Evolutionary conservation across 495 filamentous ascomycete genomes (phyloP).

Genomic region (Schizothecium vesticola): DNA sequence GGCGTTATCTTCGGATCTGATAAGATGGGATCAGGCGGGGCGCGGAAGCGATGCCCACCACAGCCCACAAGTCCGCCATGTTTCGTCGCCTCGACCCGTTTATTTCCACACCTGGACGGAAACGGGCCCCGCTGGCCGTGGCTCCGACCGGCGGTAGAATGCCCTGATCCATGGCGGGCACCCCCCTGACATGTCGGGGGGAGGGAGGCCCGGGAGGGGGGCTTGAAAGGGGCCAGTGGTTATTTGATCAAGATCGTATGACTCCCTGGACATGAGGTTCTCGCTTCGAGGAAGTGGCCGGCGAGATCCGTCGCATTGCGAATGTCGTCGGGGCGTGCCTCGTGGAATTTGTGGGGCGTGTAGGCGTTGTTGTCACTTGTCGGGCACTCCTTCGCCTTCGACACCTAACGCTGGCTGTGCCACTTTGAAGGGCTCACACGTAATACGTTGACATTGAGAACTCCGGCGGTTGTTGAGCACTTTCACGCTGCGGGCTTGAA

Average conservation of each 20-base stretch:
- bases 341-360: too few relatives aligned
- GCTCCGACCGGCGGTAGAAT: slow-evolving; percentile 12
- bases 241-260: slow-evolving; percentile 29
- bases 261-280: neutral
- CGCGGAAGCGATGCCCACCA: neutral
- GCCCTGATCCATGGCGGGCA: neutral
- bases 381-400: too few relatives aligned
- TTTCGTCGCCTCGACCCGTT: slow-evolving; percentile 3
- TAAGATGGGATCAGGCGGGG: slow-evolving; percentile 38
- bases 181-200: neutral
- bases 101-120: slow-evolving; percentile 2
- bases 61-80: neutral
- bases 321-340: too few relatives aligned
- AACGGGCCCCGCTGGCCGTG: slow-evolving; percentile 1
- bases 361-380: too few relatives aligned
- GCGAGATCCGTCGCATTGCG: neutral
- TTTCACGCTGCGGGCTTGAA: neutral
- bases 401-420: too few relatives aligned
- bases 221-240: neutral
- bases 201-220: neutral
- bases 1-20: slow-evolving; percentile 50
- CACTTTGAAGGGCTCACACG: too few relatives aligned
- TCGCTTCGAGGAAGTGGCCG: neutral
- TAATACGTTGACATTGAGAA: neutral
- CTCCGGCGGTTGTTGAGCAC: neutral